Base-by-base conservation (phyloP, 202 grass and related monocot genomes). In the Elaeis oleifera region DNA sequence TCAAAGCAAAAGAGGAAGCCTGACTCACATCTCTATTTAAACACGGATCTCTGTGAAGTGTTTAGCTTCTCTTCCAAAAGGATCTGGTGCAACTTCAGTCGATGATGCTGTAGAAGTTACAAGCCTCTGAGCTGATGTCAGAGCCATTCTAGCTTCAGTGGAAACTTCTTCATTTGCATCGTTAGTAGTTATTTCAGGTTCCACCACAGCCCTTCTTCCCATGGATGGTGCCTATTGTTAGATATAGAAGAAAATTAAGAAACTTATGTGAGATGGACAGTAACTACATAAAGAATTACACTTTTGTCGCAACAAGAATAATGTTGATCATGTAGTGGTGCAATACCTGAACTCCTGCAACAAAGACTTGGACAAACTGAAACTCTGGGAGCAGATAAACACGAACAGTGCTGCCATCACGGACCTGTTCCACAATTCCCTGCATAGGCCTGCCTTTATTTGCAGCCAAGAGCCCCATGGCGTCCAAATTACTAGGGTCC, bases 321-420 rank as follows among this genome's bases (percentile, higher is more conserved):
- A 36, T 8, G 31, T 36, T 36, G 31, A 11, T 5, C 13, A 18
- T 18, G 17, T 17, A 16, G 7, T 27, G 21, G 53, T 50, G 16
- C 2, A 17, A 60, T 75, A 94, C 88, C 84, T 99, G 94, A 48
- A 92, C 80, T 54, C 94, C 94, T 52, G 94, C 94, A 70, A 89
- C 82, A 67, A 92, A 92, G 74, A 99, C 90, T 77, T 99, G 94
- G 53, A 92, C 77, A 50, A 99, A 99, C 31, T 99, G 94, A 63
- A 94, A 99, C 48, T 80, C 87, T 23, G 94, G 88, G 58, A 99
- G 77, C 71, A 99, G 75, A 71, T 99, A 99, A 63, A 85, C 84
- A 77, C 94, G 94, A 69, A 99, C 54, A 23, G 77, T 89, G 72
- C 85, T 84, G 20, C 94, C 94, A 80, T 99, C 94, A 21, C 94